phyloP scores from a whole-genome alignment of 345 rosid species.

The Euphorbia peplus region DNA sequence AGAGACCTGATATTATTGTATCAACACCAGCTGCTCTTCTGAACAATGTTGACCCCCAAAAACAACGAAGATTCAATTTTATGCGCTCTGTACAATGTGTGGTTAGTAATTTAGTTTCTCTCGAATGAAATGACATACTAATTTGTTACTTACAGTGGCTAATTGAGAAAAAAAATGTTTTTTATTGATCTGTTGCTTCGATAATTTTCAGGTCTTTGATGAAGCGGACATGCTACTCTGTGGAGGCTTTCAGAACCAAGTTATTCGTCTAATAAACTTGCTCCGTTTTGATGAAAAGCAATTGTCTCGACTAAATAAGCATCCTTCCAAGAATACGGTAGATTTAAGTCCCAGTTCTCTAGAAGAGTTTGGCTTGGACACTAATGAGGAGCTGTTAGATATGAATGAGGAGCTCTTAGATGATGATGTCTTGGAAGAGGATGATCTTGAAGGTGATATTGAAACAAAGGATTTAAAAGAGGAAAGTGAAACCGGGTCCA shows the following conservation, averaged over 20 bases:
- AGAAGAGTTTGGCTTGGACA: constrained; percentile 27
- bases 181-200: constrained; percentile 3
- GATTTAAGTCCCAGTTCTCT: constrained; percentile 31
- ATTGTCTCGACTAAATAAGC: constrained; percentile 45
- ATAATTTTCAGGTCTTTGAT: constrained; percentile 73
- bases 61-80: constrained; percentile 45
- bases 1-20: constrained; percentile 65
- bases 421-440: constrained; percentile 35
- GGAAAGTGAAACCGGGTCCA: constrained; percentile 29
- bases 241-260: constrained; percentile 87
- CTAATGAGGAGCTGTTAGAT: constrained; percentile 23
- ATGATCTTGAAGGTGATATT: constrained; percentile 40
- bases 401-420: constrained; percentile 23
- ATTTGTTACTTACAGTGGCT: constrained; percentile 9
- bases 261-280: constrained; percentile 74
- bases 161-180: not conserved
- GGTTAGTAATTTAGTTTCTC: constrained; percentile 39
- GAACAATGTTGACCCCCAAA: constrained; percentile 68
- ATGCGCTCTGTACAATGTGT: constrained; percentile 69
- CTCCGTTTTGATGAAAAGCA: constrained; percentile 79
- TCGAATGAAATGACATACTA: not conserved
- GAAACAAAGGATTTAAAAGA: constrained; percentile 21
- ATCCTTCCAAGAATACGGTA: constrained; percentile 26
- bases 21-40: constrained; percentile 89
- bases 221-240: constrained; percentile 98